These are phyloP conservation scores for Polytrichum formosum DNA, from an alignment of 225 moss, liverwort and hornwort genomes.

Conservation along the genomic window DNA sequence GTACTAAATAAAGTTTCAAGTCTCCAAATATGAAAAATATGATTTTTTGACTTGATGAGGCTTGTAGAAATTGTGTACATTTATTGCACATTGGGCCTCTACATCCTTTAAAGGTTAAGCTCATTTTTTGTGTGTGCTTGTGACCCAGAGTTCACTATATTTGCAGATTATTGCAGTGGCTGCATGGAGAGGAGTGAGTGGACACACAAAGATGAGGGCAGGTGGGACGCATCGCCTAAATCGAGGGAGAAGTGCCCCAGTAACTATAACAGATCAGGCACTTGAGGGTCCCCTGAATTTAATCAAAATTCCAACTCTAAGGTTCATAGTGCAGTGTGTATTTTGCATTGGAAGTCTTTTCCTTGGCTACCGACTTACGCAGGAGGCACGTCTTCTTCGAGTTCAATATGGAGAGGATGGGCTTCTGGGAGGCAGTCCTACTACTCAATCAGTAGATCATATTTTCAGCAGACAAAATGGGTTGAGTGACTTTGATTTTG, in stretches of 20 bases:
- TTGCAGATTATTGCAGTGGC: slow-evolving; percentile 8
- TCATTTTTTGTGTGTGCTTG: too few species aligned
- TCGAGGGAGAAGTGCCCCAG: slow-evolving; percentile 15
- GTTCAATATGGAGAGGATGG: slow-evolving; percentile 10
- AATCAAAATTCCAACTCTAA: slow-evolving; percentile 30
- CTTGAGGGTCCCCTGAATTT: slow-evolving; percentile 35
- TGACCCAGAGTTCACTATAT: neutral
- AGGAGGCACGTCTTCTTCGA: slow-evolving; percentile 46
- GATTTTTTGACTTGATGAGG: too few species aligned
- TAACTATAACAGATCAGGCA: slow-evolving; percentile 14
- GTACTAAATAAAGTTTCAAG: too few species aligned
- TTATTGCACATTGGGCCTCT: too few species aligned
- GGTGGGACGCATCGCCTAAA: slow-evolving; percentile 28
- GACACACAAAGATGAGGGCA: slow-evolving; percentile 50
- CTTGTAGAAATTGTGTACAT: too few species aligned
- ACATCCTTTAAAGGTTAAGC: too few species aligned
- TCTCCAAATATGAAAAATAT: too few species aligned
- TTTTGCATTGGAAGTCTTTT: slow-evolving; percentile 69
- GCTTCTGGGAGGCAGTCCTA: slow-evolving; percentile 13
- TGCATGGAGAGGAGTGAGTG: slow-evolving; percentile 15
- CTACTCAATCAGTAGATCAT: slow-evolving; percentile 6
- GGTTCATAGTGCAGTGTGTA: slow-evolving; percentile 42
- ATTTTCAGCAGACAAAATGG: slow-evolving; percentile 4
- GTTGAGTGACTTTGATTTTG: slow-evolving; percentile 2
- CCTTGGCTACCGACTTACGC: slow-evolving; percentile 74